Conservation (phyloP, 2,329 filamentous ascomycete genomes). For the Colletotrichum sp. region DNA sequence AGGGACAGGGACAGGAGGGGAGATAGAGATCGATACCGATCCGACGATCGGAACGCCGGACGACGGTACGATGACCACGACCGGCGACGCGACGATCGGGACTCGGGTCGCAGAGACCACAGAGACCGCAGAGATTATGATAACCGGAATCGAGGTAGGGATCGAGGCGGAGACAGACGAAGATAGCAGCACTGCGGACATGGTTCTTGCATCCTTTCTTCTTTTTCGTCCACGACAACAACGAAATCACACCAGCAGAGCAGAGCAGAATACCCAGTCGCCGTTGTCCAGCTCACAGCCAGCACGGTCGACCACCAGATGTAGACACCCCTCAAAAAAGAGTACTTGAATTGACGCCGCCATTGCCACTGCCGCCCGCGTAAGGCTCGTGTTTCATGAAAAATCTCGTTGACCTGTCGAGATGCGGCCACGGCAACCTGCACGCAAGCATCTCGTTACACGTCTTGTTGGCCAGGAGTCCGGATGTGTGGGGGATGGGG, state of each 20-base stretch:
- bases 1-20: constrained; percentile 5
- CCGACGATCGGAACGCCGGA: constrained; percentile 13
- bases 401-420: constrained; percentile 7
- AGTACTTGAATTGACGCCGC: neutral
- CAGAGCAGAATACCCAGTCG: constrained; percentile 10
- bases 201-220: neutral
- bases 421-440: constrained; percentile 6
- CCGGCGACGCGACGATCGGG: constrained; percentile 26
- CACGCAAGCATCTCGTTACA: neutral
- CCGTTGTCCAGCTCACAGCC: neutral
- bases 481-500: constrained; percentile 1
- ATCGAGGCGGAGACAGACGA: constrained; percentile 34
- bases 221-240: neutral
- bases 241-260: neutral
- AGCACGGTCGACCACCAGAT: constrained; percentile 8
- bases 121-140: constrained; percentile 38
- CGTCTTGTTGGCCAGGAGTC: neutral
- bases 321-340: neutral
- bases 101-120: constrained; percentile 37
- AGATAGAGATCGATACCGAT: constrained; percentile 15
- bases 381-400: constrained; percentile 21
- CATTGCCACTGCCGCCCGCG: constrained; percentile 15
- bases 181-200: constrained; percentile 4
- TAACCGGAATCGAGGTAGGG: constrained; percentile 31
- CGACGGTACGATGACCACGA: constrained; percentile 20